Conservation (phyloP, 1,139 yeast genomes). For the Saccharomycopsis crataegensis region DNA sequence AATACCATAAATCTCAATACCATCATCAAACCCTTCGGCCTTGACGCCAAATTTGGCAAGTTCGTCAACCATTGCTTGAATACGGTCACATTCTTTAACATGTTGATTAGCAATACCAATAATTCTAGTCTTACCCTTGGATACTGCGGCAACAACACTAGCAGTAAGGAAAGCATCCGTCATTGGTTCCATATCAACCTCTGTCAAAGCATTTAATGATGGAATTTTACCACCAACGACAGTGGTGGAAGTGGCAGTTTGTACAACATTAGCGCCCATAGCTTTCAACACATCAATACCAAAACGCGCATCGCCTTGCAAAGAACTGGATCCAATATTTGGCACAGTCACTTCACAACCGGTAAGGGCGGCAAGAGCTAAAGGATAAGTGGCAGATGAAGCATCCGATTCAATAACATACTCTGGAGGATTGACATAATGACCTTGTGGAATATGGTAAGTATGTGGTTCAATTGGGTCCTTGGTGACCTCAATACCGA, state of each 20-base stretch:
- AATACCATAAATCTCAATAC: slow-evolving; percentile 77
- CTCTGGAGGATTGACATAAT: slow-evolving; percentile 70
- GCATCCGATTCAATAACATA: slow-evolving; percentile 96
- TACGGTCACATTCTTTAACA: slow-evolving; percentile 95
- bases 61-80: slow-evolving; percentile 87
- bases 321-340: slow-evolving; percentile 82
- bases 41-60: slow-evolving; percentile 83
- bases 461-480: slow-evolving; percentile 71
- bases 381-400: slow-evolving; percentile 96
- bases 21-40: slow-evolving; percentile 84
- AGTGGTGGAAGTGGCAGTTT: slow-evolving; percentile 78
- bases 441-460: slow-evolving; percentile 82
- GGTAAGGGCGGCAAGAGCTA: slow-evolving; percentile 96
- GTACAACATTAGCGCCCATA: slow-evolving; percentile 90
- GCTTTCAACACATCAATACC: slow-evolving; percentile 89
- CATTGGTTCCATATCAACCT: slow-evolving; percentile 98
- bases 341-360: slow-evolving; percentile 92
- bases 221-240: slow-evolving; percentile 73
- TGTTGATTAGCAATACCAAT: slow-evolving; percentile 97
- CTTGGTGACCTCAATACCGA: slow-evolving; percentile 73
- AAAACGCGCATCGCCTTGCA: slow-evolving; percentile 97
- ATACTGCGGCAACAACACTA: slow-evolving; percentile 91
- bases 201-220: slow-evolving; percentile 54
- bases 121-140: slow-evolving; percentile 64
- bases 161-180: slow-evolving; percentile 98